phyloP scores from a whole-genome alignment of 2,329 filamentous ascomycete species.

The Pseudogymnoascus sp. region DNA sequence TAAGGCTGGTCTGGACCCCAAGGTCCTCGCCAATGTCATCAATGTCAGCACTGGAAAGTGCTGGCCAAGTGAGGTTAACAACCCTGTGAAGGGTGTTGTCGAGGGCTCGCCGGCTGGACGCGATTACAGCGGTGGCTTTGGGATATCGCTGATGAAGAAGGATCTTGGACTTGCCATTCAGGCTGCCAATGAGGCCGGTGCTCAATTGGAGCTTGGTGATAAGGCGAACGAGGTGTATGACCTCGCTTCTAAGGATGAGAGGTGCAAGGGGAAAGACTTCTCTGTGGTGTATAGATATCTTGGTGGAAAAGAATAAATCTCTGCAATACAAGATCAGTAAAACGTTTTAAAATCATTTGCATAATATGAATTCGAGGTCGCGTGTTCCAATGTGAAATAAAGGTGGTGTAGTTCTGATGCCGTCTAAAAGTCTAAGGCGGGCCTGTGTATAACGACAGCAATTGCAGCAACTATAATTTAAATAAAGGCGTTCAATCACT shows the following conservation, averaged over 20 bases:
- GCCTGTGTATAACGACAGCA: neutral
- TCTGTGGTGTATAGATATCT: conserved; percentile 72
- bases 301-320: conserved; percentile 40
- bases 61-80: conserved; percentile 95
- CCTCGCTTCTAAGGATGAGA: conserved; percentile 50
- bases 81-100: conserved; percentile 81
- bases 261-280: conserved; percentile 64
- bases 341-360: neutral
- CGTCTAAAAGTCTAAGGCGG: neutral
- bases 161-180: conserved; percentile 64
- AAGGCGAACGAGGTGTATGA: conserved; percentile 60
- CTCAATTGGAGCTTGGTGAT: conserved; percentile 54
- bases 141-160: conserved; percentile 71
- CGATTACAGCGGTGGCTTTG: conserved; percentile 72
- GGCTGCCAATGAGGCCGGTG: conserved; percentile 60
- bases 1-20: conserved; percentile 49
- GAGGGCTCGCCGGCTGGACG: conserved; percentile 64
- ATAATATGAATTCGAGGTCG: neutral
- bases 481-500: neutral
- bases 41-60: conserved; percentile 90
- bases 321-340: neutral
- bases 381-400: neutral
- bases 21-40: conserved; percentile 71
- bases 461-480: neutral
- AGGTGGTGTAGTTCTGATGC: neutral